Evolutionary conservation across 495 filamentous ascomycete species (phyloP).

Genomic region (Hypoxylon lenormandii): DNA sequence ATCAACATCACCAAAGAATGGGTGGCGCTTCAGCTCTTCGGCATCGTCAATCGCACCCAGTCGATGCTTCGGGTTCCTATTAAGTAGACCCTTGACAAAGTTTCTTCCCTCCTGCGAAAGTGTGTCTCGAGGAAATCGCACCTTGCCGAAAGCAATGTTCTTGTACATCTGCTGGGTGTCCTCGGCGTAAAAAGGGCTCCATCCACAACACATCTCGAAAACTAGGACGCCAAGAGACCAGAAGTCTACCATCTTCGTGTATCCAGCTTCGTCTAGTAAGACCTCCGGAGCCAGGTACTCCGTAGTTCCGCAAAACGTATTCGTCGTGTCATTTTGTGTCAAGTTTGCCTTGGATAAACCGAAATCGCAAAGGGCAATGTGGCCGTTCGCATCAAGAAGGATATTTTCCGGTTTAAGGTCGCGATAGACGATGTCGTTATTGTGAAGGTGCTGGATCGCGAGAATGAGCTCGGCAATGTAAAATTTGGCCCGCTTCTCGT

Average conservation of each 20-base stretch:
- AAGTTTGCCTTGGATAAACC: slow-evolving; percentile 97
- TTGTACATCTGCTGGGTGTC: slow-evolving; percentile 99
- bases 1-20: slow-evolving; percentile 93
- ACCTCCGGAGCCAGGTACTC: slow-evolving; percentile 98
- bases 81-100: slow-evolving; percentile 96
- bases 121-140: slow-evolving; percentile 93
- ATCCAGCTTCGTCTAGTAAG: slow-evolving; percentile 93
- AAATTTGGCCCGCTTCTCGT: slow-evolving; percentile 94
- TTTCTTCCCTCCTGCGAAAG: slow-evolving; percentile 93
- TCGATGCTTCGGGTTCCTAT: slow-evolving; percentile 95
- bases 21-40: slow-evolving; percentile 91
- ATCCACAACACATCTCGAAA: slow-evolving; percentile 99
- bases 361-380: slow-evolving; percentile 95
- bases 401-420: slow-evolving; percentile 99
- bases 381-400: slow-evolving; percentile 89
- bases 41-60: slow-evolving; percentile 91
- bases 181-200: slow-evolving; percentile 98
- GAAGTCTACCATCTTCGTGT: slow-evolving; percentile 99
- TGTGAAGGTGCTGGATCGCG: slow-evolving; percentile 92
- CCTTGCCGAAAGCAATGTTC: slow-evolving; percentile 99
- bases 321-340: slow-evolving; percentile 94
- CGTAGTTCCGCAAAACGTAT: slow-evolving; percentile 98
- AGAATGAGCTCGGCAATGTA: slow-evolving; percentile 98
- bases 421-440: slow-evolving; percentile 97
- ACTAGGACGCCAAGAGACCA: slow-evolving; percentile 98